Percentiles rank a stretch among this genome's conserved stretches.
Conservation (phyloP, 441 rosid genomes). For the Manihot esculenta region DNA sequence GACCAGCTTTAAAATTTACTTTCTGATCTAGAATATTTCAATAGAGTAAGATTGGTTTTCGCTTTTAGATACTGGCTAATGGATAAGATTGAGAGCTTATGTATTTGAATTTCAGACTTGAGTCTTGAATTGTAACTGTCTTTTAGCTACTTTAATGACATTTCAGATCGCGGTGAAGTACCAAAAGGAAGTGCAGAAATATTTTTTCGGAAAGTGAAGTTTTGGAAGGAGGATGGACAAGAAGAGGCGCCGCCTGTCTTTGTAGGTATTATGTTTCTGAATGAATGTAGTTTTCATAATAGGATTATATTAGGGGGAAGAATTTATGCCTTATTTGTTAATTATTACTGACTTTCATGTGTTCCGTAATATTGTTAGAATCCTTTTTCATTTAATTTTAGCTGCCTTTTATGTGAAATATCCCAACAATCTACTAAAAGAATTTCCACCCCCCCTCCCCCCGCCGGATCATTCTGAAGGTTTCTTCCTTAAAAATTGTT, state of each 20-base stretch:
- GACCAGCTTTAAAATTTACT: neutral
- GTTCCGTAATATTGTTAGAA: neutral
- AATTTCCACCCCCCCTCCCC: no score
- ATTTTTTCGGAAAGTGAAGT: conserved; percentile 92
- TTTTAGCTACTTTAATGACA: neutral
- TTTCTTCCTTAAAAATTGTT: neutral
- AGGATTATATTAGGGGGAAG: neutral
- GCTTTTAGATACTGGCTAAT: neutral
- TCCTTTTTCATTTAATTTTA: no score
- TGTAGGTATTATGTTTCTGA: conserved; percentile 65
- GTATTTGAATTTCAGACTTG: neutral
- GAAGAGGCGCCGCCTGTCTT: conserved; percentile 99
- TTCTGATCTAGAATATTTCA: neutral
- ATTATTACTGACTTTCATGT: neutral
- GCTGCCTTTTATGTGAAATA: neutral
- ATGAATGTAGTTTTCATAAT: neutral
- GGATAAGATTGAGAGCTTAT: neutral
- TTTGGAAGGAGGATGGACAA: conserved; percentile 91
- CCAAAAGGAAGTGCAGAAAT: conserved; percentile 55
- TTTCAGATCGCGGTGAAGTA: conserved; percentile 39
- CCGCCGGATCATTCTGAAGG: neutral
- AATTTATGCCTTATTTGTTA: neutral
- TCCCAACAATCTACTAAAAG: neutral
- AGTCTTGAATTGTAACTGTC: neutral
- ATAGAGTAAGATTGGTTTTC: neutral